These are phyloP conservation scores for Ceratocystiopsis minuta DNA, from an alignment of 2,329 filamentous ascomycete species.

Conservation along the genomic window DNA sequence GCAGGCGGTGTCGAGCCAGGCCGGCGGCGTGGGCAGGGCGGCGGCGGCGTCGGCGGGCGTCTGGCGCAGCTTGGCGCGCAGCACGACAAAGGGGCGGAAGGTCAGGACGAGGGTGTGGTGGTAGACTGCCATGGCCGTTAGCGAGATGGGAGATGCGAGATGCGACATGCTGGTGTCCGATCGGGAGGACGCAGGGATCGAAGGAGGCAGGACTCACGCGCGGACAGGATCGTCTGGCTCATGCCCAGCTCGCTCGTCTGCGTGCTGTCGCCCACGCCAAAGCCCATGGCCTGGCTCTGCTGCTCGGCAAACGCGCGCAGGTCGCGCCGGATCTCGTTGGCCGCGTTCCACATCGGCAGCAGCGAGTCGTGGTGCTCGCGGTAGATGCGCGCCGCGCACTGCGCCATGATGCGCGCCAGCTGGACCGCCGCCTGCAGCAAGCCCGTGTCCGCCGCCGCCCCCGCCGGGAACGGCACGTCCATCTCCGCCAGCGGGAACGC, in stretches of 20 bases:
- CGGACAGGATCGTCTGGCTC: conserved; percentile 9
- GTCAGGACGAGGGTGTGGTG: conserved; percentile 9
- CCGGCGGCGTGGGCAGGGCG: conserved; percentile 4
- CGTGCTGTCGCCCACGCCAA: conserved; percentile 2
- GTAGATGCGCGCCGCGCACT: conserved; percentile 7
- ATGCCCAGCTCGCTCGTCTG: conserved; percentile 4
- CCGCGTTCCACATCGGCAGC: conserved; percentile 8
- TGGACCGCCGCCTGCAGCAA: conserved; percentile 5
- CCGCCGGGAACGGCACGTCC: conserved; percentile 7
- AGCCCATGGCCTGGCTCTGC: conserved; percentile 1
- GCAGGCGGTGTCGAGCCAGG: conserved; percentile 7
- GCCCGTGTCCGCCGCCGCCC: conserved; percentile 2
- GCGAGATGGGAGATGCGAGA: no score
- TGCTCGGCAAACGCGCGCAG: conserved; percentile 7
- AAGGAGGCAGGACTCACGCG: conserved; percentile 1
- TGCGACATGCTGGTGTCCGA: no score
- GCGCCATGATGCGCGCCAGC: conserved; percentile 7
- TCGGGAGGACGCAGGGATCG: no score
- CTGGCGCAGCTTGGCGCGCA: conserved; percentile 7
- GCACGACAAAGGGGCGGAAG: conserved; percentile 8
- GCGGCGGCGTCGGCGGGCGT: background rate
- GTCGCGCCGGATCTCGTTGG: conserved; percentile 8
- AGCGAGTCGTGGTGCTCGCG: conserved; percentile 7
- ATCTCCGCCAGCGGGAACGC: conserved; percentile 8
- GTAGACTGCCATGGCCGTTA: conserved; percentile 8